These are phyloP conservation scores for Acmispon strigosus DNA, from an alignment of 306 rosid species.

Conservation along the genomic window DNA sequence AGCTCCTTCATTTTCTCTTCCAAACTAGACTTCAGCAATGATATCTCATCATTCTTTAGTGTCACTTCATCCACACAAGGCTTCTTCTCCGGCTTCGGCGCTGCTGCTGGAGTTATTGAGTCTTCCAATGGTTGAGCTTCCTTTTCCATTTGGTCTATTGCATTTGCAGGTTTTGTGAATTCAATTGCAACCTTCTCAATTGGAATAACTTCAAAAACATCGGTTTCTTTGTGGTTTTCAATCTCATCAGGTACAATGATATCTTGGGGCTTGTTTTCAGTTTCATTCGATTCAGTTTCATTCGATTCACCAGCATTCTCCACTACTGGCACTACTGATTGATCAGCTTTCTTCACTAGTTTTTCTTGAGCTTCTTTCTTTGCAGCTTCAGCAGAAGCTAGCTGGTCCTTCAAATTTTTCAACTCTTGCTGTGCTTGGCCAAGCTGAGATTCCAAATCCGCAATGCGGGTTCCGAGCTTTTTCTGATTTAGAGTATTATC, in stretches of 20 bases:
- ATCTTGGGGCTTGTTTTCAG: slow-evolving; percentile 23
- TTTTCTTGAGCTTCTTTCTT: slow-evolving; percentile 70
- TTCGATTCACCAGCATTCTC: slow-evolving; percentile 37
- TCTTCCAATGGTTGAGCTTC: slow-evolving; percentile 32
- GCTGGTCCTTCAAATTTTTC: slow-evolving; percentile 55
- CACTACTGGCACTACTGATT: slow-evolving; percentile 26
- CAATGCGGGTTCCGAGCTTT: slow-evolving; percentile 84
- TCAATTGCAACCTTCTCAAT: slow-evolving; percentile 42
- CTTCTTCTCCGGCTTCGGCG: slow-evolving; percentile 37
- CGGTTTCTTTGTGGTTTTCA: slow-evolving; percentile 49
- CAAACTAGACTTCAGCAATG: slow-evolving; percentile 35
- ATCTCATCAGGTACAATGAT: slow-evolving; percentile 6
- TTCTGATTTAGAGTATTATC: slow-evolving; percentile 54
- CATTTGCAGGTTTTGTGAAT: slow-evolving; percentile 17
- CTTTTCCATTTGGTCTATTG: slow-evolving; percentile 26
- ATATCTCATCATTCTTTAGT: slow-evolving; percentile 43
- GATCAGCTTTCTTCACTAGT: slow-evolving; percentile 53
- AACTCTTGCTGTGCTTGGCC: slow-evolving; percentile 81
- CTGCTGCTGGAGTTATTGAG: slow-evolving; percentile 15
- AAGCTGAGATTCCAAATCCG: slow-evolving; percentile 82
- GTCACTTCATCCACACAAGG: slow-evolving; percentile 33
- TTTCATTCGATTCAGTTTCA: slow-evolving; percentile 25
- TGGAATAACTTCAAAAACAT: slow-evolving; percentile 78
- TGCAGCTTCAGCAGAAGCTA: slow-evolving; percentile 81
- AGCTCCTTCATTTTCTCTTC: slow-evolving; percentile 50